Evolutionary conservation across 202 grass and related monocot species (phyloP).

Genomic region (Bolboschoenoplectus hybrid): DNA sequence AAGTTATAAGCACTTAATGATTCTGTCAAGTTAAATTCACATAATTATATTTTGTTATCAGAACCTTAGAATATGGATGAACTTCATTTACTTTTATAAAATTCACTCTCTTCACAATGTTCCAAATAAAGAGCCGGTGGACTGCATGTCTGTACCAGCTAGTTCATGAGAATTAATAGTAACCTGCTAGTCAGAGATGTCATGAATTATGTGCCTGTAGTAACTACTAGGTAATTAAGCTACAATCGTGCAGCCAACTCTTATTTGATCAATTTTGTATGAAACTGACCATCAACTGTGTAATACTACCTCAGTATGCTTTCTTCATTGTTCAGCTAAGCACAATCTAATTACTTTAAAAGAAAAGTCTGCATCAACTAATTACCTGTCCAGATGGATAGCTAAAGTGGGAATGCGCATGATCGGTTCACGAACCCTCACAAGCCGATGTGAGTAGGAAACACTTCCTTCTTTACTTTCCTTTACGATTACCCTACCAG

Average conservation of each 20-base stretch:
- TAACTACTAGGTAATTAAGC: background rate
- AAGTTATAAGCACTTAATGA: background rate
- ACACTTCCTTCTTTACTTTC: slow-evolving; percentile 52
- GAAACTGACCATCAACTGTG: background rate
- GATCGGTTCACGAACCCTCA: slow-evolving; percentile 70
- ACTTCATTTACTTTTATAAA: background rate
- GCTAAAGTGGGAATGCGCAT: slow-evolving; percentile 90
- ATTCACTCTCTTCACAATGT: background rate
- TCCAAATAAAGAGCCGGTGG: background rate
- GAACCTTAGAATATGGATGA: background rate
- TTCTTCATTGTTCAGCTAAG: slow-evolving; percentile 1
- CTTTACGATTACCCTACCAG: slow-evolving; percentile 74
- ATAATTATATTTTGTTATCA: slow-evolving; percentile 10
- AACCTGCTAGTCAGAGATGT: background rate
- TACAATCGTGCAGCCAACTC: slow-evolving; percentile 14
- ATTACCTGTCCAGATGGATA: slow-evolving; percentile 88
- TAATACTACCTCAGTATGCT: slow-evolving; percentile 4
- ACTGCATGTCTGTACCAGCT: background rate
- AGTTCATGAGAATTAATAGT: background rate
- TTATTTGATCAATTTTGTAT: slow-evolving; percentile 13
- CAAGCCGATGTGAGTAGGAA: slow-evolving; percentile 73
- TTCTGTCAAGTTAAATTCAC: slow-evolving; percentile 17
- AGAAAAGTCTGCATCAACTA: slow-evolving; percentile 12
- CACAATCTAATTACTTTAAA: slow-evolving; percentile 23
- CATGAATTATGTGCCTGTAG: background rate